phyloP scores from a whole-genome alignment of 2,329 filamentous ascomycete species.

The Hymenoscyphus linearis region DNA sequence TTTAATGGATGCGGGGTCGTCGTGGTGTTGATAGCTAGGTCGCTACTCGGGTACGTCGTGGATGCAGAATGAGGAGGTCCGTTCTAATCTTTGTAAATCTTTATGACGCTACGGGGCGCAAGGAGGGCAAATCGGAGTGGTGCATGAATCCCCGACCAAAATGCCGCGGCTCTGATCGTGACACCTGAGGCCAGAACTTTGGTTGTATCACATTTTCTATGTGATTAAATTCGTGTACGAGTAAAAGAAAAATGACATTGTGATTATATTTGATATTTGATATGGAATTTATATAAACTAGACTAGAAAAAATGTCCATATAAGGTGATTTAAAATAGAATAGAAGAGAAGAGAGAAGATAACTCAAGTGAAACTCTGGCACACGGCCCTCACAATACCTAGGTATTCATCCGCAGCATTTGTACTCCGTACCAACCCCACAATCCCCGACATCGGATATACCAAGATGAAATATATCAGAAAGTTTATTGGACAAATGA shows the following conservation, averaged over 20 bases:
- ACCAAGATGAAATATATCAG: no score
- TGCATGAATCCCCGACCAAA: not conserved
- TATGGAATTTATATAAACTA: no score
- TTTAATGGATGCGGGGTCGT: constrained; percentile 5
- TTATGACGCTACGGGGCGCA: not conserved
- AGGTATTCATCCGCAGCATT: no score
- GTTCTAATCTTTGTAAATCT: not conserved
- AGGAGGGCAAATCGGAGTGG: not conserved
- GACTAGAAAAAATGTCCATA: no score
- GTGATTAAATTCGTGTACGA: not conserved
- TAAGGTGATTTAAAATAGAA: no score
- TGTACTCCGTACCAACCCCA: no score
- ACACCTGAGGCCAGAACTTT: not conserved
- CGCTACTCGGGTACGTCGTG: not conserved
- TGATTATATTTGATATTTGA: not conserved
- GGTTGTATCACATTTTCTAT: not conserved
- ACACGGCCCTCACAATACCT: no score
- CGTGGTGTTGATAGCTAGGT: constrained; percentile 1
- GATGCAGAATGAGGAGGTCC: constrained; percentile 1
- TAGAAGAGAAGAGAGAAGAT: no score
- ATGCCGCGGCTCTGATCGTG: not conserved
- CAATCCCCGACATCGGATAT: no score
- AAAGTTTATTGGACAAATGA: no score
- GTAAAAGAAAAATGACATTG: not conserved
- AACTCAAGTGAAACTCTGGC: no score